These are phyloP conservation scores for Mycena haematopus DNA, from an alignment of 768 basidiomycete species.

Conservation along the genomic window DNA sequence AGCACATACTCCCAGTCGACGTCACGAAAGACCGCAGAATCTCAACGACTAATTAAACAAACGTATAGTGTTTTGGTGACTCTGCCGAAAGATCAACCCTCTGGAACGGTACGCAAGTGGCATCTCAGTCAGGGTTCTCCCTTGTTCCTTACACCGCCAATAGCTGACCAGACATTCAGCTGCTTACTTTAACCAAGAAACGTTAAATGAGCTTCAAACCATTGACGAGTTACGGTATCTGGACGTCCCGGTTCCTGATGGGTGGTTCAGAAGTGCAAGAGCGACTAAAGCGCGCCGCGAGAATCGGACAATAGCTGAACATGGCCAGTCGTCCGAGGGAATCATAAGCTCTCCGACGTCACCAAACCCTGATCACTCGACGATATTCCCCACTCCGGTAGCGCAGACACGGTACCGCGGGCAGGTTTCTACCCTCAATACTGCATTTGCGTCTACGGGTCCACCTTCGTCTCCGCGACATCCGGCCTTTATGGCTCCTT, in stretches of 20 bases:
- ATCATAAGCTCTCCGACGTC: constrained; percentile 26
- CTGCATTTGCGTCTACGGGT: constrained; percentile 15
- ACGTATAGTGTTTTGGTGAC: constrained; percentile 84
- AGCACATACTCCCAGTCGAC: constrained; percentile 36
- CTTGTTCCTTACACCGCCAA: constrained; percentile 27
- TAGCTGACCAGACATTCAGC: constrained; percentile 54
- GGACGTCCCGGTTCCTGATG: constrained; percentile 72
- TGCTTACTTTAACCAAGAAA: constrained; percentile 85
- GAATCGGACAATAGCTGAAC: constrained; percentile 40
- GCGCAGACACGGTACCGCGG: constrained; percentile 32
- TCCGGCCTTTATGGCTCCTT: constrained; percentile 21
- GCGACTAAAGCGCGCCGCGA: constrained; percentile 66
- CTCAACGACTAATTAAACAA: constrained; percentile 80
- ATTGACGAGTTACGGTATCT: constrained; percentile 74
- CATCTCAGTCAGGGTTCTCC: constrained; percentile 68
- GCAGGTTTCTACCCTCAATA: constrained; percentile 21
- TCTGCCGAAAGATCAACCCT: constrained; percentile 58
- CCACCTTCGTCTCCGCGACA: constrained; percentile 26
- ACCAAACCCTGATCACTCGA: constrained; percentile 15
- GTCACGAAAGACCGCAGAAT: constrained; percentile 50
- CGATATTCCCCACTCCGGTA: constrained; percentile 23
- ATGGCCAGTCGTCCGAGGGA: constrained; percentile 20
- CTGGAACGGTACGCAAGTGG: constrained; percentile 73
- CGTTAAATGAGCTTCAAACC: constrained; percentile 71
- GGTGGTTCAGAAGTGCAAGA: constrained; percentile 81